Evolutionary conservation across 2,329 filamentous ascomycete genomes (phyloP).

Genomic region (Penicillium sp.): DNA sequence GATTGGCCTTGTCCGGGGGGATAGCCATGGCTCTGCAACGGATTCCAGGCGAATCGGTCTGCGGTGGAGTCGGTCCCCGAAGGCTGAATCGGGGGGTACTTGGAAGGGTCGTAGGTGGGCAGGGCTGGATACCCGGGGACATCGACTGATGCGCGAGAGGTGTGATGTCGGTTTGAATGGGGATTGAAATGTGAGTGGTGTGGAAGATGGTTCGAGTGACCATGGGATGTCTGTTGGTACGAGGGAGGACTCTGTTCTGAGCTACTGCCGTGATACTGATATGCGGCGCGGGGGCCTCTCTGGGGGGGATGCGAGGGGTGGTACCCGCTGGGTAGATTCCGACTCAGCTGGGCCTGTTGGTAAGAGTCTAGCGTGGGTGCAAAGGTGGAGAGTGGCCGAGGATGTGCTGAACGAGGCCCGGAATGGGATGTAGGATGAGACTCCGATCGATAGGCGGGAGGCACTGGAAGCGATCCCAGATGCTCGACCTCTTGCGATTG

Average conservation of each 20-base stretch:
- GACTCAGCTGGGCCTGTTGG: background rate
- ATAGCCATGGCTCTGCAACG: no score
- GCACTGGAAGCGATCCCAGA: slow-evolving; percentile 6
- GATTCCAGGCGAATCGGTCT: slow-evolving; percentile 4
- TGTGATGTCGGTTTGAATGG: background rate
- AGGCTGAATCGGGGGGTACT: slow-evolving; percentile 21
- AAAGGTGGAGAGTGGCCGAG: slow-evolving; percentile 22
- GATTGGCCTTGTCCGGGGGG: slow-evolving; percentile 8
- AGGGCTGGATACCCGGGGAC: slow-evolving; percentile 25
- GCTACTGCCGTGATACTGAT: background rate
- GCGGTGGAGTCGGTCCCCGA: slow-evolving; percentile 7
- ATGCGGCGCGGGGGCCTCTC: background rate
- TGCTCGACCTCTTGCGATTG: slow-evolving; percentile 4
- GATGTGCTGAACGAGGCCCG: slow-evolving; percentile 15
- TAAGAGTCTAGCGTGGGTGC: slow-evolving; percentile 6
- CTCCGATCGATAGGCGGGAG: slow-evolving; percentile 16
- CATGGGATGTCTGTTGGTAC: no score
- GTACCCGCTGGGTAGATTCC: no score
- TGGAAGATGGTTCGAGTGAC: no score
- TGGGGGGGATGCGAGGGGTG: no score
- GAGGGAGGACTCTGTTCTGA: slow-evolving; percentile 3
- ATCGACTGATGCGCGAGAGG: slow-evolving; percentile 15
- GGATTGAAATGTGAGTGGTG: no score
- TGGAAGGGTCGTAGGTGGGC: slow-evolving; percentile 32
- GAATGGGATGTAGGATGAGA: slow-evolving; percentile 2